These are phyloP conservation scores for Penicillium simplicissimum DNA, from an alignment of 495 filamentous ascomycete genomes.

Conservation along the genomic window DNA sequence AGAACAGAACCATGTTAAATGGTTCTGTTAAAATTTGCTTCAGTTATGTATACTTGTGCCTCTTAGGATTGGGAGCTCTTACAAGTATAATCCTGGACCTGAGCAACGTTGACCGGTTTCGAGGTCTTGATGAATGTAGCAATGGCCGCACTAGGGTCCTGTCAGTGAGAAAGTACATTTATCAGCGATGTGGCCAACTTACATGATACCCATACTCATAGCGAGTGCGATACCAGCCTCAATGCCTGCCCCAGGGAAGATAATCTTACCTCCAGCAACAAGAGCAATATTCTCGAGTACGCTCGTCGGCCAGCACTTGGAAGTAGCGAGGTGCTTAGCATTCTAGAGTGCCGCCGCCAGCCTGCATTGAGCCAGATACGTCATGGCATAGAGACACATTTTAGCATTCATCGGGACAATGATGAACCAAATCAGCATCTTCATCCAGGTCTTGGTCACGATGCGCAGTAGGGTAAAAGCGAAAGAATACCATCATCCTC, in stretches of 20 bases:
- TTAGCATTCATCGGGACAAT: slow-evolving; percentile 28
- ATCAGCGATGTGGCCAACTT: neutral
- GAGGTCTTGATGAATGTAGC: slow-evolving; percentile 31
- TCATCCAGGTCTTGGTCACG: slow-evolving; percentile 24
- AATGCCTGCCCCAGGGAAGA: too few species aligned
- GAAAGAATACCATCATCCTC: slow-evolving; percentile 23
- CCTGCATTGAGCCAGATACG: slow-evolving; percentile 27
- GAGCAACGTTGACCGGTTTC: slow-evolving; percentile 17
- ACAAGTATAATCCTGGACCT: slow-evolving; percentile 29
- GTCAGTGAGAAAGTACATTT: neutral
- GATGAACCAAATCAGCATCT: slow-evolving; percentile 27
- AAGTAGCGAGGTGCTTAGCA: slow-evolving; percentile 15
- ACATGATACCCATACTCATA: slow-evolving; percentile 32
- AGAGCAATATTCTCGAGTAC: slow-evolving; percentile 25
- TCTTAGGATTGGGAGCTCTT: neutral
- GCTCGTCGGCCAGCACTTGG: slow-evolving; percentile 25
- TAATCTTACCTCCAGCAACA: slow-evolving; percentile 20
- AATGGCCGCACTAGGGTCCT: slow-evolving; percentile 17
- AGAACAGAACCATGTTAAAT: slow-evolving; percentile 13
- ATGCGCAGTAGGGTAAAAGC: slow-evolving; percentile 28
- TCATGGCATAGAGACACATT: slow-evolving; percentile 26
- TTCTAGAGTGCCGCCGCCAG: slow-evolving; percentile 24
- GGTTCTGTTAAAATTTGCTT: neutral
- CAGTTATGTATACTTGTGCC: neutral
- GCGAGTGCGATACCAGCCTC: slow-evolving; percentile 28